Evolutionary conservation across 2,329 filamentous ascomycete genomes (phyloP), one percentile per base, ranked within the genome.

Genomic region (Penicillium sp.): DNA sequence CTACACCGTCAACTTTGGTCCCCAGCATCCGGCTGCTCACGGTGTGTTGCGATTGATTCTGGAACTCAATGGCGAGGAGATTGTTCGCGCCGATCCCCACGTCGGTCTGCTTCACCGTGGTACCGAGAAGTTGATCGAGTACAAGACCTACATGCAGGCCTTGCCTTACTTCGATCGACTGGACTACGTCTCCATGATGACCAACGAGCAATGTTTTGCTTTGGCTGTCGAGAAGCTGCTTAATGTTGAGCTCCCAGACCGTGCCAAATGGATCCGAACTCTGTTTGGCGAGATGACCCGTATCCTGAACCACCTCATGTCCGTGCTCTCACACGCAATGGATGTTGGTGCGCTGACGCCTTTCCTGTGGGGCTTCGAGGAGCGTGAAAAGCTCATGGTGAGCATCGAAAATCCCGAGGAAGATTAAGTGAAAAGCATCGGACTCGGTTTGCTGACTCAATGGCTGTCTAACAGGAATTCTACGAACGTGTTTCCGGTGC

Each of bases 161-260:
- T 75, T 98, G 62, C 92, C 92, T 39, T 98, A 98, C 75, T 98
- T 98, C 65, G 92, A 98, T 71, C 87, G 92, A 56, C 76, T 98
- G 66, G 92, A 98, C 70, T 98, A 98, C 68, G 89, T 95, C 55
- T 95, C 88, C 59, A 98, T 98, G 93, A 98, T 98, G 92, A 98
- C 92, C 60, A 98, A 98, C 69, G 92, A 98, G 76, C 92, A 98
- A 71, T 95, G 88, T 63, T 98, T 87, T 69, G 80, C 88, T 25
- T 77, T 98, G 51, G 92, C 88, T 13, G 90, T 96, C 39, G 92
- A 98, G 77, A 98, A 98, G 76, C 77, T 98, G 44, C 75, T 98
- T 58, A 98, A 98, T 68, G 75, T 98, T 51, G 93, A 98, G 65
- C 85, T 98, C 48, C 92, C 92, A 15, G 84, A 92, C 50, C 78